Base-by-base conservation (phyloP, 192 early-diverging fungal species). In the Coemansia sp. region DNA sequence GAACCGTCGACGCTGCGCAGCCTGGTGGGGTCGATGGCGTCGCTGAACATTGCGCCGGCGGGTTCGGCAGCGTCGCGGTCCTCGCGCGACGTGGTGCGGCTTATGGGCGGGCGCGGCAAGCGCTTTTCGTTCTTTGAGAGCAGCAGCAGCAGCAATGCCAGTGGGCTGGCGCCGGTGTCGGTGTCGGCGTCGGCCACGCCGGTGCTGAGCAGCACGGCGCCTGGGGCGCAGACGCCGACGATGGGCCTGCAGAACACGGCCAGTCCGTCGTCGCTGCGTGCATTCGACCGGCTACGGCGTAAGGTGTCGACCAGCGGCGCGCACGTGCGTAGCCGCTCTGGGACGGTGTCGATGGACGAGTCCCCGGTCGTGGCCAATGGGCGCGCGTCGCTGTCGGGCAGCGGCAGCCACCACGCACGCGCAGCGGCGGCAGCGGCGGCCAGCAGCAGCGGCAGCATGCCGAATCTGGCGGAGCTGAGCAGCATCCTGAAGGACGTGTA, bases 401-500 rank as follows among this genome's bases (percentile, higher is more conserved):
- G n/a, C n/a, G n/a, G n/a, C n/a, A n/a, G 61, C 26, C 53, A 64
- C 27, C 22, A 36, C 21, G 61, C 50, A n/a, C 32, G 45, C 1
- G 50, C 2, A 51, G 50, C 28, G 38, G 55, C 35, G 27, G 44
- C 43, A 1, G n/a, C n/a, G n/a, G n/a, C n/a, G n/a, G n/a, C n/a
- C n/a, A n/a, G n/a, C n/a, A n/a, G n/a, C n/a, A n/a, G n/a, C 8
- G 41, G 44, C 14, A 35, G 28, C 3, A 62, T 61, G 73, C 62
- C 73, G 8, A 70, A 62, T 43, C 62, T 76, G 21, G 27, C 61
- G 0, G 73, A 70, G 54, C 73, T 76, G 17, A 62, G 67, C 5
- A 19, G 27, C 8, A 67, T 76, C 29, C 48, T 76, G 17, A 80
- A 80, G 66, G 78, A 80, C 8, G 64, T 80, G 12, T 80, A 80